Percentiles rank a stretch among this genome's conserved stretches.
Evolutionary conservation across 768 basidiomycete species (phyloP).

Genomic region (Tylopilus balloui): DNA sequence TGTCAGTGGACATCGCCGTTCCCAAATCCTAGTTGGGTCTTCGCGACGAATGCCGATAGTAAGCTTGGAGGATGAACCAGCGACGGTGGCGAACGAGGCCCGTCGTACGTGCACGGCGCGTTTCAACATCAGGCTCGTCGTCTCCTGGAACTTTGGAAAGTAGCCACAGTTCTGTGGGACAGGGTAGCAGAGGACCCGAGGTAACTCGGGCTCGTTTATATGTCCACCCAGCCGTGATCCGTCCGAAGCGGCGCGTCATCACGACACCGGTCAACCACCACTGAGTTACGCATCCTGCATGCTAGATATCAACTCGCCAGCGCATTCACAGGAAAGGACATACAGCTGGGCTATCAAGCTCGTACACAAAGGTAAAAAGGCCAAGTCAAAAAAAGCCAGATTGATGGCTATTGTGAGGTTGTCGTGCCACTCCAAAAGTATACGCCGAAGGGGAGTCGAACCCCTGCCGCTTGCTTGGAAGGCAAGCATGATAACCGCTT

Average conservation of each 20-base stretch:
- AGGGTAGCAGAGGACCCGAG: not conserved
- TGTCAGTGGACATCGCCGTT: slow-evolving; percentile 78
- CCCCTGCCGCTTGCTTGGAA: slow-evolving; percentile 77
- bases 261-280: too few relatives aligned
- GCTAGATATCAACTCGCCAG: not conserved
- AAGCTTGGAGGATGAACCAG: slow-evolving; percentile 27
- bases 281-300: too few relatives aligned
- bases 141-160: not conserved
- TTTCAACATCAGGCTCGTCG: slow-evolving; percentile 13
- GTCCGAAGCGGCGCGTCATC: slow-evolving; percentile 4
- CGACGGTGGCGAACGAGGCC: slow-evolving; percentile 21
- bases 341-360: not conserved
- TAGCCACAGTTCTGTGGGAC: not conserved
- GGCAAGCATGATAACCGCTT: slow-evolving; percentile 93
- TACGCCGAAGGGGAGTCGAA: slow-evolving; percentile 69
- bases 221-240: slow-evolving; percentile 14
- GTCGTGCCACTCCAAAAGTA: slow-evolving; percentile 1
- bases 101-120: slow-evolving; percentile 18
- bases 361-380: not conserved
- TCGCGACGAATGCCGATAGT: slow-evolving; percentile 67
- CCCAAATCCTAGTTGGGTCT: slow-evolving; percentile 80
- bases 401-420: too few relatives aligned
- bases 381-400: not conserved
- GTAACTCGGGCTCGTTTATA: slow-evolving; percentile 1
- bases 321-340: not conserved